Evolutionary conservation across 331 rosid genomes (phyloP).

Genomic region (Acacia concinna): DNA sequence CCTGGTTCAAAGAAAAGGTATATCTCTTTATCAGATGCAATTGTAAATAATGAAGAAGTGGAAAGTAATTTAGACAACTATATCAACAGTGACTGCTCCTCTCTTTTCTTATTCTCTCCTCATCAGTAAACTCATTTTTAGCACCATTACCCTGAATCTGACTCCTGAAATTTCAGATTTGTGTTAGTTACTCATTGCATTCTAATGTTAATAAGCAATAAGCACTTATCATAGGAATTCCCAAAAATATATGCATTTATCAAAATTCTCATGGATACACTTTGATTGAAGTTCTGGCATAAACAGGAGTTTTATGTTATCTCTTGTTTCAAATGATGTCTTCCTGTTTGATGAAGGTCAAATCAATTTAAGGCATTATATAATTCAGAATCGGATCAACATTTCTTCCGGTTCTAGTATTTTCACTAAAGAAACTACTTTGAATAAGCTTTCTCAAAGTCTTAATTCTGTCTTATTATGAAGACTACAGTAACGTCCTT

Average conservation of each 20-base stretch:
- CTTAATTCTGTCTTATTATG: neutral
- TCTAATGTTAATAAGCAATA: neutral
- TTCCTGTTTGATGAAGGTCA: slow-evolving; percentile 1
- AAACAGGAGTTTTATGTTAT: neutral
- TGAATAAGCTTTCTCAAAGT: neutral
- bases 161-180: neutral
- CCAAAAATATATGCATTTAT: neutral
- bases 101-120: neutral
- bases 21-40: neutral
- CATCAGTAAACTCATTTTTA: neutral
- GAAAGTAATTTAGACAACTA: neutral
- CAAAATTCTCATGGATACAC: neutral
- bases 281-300: neutral
- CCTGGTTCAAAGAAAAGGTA: neutral
- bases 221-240: neutral
- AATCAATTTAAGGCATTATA: neutral
- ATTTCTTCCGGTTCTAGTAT: slow-evolving; percentile 9
- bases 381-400: slow-evolving; percentile 3
- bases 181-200: neutral
- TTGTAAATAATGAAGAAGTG: neutral
- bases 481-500: neutral
- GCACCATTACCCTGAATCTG: neutral
- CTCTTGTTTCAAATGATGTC: neutral
- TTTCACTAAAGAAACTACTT: neutral
- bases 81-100: neutral